These are phyloP conservation scores for Ceraceosorus guamensis DNA, from an alignment of 1,284 basidiomycete genomes.

Conservation along the genomic window DNA sequence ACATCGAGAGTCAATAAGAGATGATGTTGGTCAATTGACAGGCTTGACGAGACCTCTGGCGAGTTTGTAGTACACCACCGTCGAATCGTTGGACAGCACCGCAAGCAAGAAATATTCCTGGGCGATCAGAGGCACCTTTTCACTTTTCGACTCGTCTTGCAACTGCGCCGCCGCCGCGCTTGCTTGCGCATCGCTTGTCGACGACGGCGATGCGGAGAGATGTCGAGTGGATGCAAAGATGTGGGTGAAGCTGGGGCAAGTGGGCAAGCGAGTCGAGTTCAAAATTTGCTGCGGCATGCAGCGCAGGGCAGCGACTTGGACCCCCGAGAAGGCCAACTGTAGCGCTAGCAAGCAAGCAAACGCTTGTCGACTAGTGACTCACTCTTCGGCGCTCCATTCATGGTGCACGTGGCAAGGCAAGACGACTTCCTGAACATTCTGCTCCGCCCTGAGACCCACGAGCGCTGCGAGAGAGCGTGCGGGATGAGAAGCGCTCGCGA, in stretches of 20 bases:
- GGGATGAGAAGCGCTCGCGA: neutral
- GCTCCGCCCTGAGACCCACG: conserved; percentile 3
- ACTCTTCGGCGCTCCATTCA: neutral
- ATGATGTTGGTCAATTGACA: conserved; percentile 40
- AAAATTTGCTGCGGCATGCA: neutral
- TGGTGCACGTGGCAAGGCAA: conserved; percentile 1
- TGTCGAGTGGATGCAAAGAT: conserved; percentile 2
- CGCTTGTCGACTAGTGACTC: conserved; percentile 1
- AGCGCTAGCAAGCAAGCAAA: too few species aligned
- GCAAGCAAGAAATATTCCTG: conserved; percentile 31
- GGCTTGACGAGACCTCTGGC: conserved; percentile 43
- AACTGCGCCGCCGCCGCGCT: neutral
- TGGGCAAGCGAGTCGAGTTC: neutral
- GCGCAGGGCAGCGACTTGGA: too few species aligned
- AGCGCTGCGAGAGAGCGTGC: neutral
- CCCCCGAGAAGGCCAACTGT: too few species aligned
- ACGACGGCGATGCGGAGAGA: neutral
- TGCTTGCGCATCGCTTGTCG: too few species aligned
- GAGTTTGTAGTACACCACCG: conserved; percentile 42
- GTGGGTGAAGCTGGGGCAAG: neutral
- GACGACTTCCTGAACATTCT: conserved; percentile 2
- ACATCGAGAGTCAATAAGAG: too few species aligned
- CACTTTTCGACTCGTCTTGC: neutral
- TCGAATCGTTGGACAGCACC: conserved; percentile 38
- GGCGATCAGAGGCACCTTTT: neutral